Evolutionary conservation across 2,329 filamentous ascomycete species (phyloP).

Genomic region (Dichotomopilus funicola): DNA sequence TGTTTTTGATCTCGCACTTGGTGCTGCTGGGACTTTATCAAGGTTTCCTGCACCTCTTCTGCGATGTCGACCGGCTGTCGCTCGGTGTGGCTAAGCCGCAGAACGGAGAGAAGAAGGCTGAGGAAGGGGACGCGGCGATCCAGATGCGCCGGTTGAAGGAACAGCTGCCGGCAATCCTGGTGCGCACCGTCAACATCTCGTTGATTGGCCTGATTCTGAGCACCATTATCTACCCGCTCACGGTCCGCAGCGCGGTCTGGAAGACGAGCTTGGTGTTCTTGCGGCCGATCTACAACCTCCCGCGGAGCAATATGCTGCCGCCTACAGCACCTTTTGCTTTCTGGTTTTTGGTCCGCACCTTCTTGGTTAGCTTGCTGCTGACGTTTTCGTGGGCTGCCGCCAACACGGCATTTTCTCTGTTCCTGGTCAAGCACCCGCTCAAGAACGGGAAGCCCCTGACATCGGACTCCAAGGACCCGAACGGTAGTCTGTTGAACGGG

Average conservation of each 20-base stretch:
- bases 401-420: slow-evolving; percentile 72
- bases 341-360: slow-evolving; percentile 49
- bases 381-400: slow-evolving; percentile 68
- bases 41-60: slow-evolving; percentile 60
- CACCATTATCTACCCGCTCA: slow-evolving; percentile 53
- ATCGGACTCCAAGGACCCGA: slow-evolving; percentile 79
- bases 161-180: slow-evolving; percentile 36
- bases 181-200: slow-evolving; percentile 35
- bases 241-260: slow-evolving; percentile 62
- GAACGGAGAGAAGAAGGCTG: slow-evolving; percentile 14
- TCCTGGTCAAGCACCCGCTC: slow-evolving; percentile 71
- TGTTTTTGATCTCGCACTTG: slow-evolving; percentile 71
- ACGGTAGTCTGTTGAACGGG: slow-evolving; percentile 79
- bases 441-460: slow-evolving; percentile 83
- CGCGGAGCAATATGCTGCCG: slow-evolving; percentile 60
- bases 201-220: slow-evolving; percentile 38
- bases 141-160: slow-evolving; percentile 32
- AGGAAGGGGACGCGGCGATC: slow-evolving; percentile 21
- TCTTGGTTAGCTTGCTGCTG: slow-evolving; percentile 59
- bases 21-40: slow-evolving; percentile 63
- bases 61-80: slow-evolving; percentile 64
- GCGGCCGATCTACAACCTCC: slow-evolving; percentile 67
- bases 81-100: slow-evolving; percentile 35
- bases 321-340: slow-evolving; percentile 51
- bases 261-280: slow-evolving; percentile 62